These are phyloP conservation scores for Penicillium psychrosexuale DNA, from an alignment of 2,329 filamentous ascomycete genomes.

Conservation along the genomic window DNA sequence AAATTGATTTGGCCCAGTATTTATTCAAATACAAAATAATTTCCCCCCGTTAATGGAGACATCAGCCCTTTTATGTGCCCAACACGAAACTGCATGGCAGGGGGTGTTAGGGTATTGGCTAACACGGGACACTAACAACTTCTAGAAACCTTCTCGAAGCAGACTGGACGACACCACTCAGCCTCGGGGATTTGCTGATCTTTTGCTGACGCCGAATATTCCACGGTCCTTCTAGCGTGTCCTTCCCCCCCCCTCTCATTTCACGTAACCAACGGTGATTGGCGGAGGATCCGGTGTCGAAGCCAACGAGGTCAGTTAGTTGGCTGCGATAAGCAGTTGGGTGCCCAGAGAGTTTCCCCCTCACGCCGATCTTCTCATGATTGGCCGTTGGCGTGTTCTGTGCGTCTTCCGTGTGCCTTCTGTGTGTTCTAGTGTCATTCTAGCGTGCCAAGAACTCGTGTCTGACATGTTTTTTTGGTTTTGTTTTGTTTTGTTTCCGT, in stretches of 20 bases:
- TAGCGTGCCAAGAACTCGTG: conserved; percentile 4
- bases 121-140: conserved; percentile 8
- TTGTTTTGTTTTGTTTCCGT: background rate
- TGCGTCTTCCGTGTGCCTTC: conserved; percentile 11
- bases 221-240: conserved; percentile 25
- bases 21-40: conserved; percentile 1
- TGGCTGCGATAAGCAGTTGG: conserved; percentile 11
- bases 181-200: conserved; percentile 25
- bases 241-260: background rate
- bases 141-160: conserved; percentile 9
- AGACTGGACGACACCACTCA: conserved; percentile 11
- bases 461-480: background rate
- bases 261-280: background rate
- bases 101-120: background rate
- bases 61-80: conserved; percentile 7
- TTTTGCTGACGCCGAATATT: conserved; percentile 16
- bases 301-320: background rate
- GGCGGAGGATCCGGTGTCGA: background rate
- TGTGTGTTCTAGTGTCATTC: conserved; percentile 19
- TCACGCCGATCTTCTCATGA: background rate
- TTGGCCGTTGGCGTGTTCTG: conserved; percentile 8
- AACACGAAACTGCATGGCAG: background rate
- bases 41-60: background rate
- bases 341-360: conserved; percentile 7
- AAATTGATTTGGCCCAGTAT: background rate